Evolutionary conservation across 2,329 filamentous ascomycete genomes (phyloP), one percentile per base, ranked within the genome.

Genomic region (Penicillium hesseltinei): DNA sequence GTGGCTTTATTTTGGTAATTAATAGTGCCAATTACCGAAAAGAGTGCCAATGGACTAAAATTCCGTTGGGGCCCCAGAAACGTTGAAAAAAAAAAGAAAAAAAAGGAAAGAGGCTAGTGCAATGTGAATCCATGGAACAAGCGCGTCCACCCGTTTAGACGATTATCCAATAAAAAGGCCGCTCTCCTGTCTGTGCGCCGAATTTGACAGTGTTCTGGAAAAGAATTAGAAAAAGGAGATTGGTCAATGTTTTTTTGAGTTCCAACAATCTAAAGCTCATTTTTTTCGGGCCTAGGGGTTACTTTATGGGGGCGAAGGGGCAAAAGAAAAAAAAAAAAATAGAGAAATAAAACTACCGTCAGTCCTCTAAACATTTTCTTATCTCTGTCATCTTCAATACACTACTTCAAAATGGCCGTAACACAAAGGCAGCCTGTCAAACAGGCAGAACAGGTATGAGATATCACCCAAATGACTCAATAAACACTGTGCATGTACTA

Each of bases 181-280:
- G 6, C 0, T 17, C 21, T 25, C 42, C 36, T 43, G 54, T 53
- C 48, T n/a, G 42, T 52, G 54, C 48, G 6, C 29, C 49, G 15
- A 46, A 27, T 36, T 52, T 56, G 42, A 53, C 54, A 56, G 49
- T 53, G 21, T 56, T 56, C 54, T 56, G 49, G 54, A 56, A 56
- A 56, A 42, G 19, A 53, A 29, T 47, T 36, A 29, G 35, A 53
- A 52, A 42, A 53, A 53, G 27, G 35, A 7, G 42, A 47, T 56
- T 52, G 43, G 54, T 27, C 39, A 23, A 42, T 47, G 9, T 42
- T 13, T 40, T 42, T 42, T 46, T 27, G 31, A 38, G 21, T 38
- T 27, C 40, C 40, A 48, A 36, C n/a, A 44, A 45, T 51, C 54
- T 56, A 46, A 42, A 55, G 53, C 53, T 35, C 42, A n/a, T 35